These are phyloP conservation scores for Dothideomycetes sp. DNA, from an alignment of 2,329 filamentous ascomycete genomes.

Conservation along the genomic window DNA sequence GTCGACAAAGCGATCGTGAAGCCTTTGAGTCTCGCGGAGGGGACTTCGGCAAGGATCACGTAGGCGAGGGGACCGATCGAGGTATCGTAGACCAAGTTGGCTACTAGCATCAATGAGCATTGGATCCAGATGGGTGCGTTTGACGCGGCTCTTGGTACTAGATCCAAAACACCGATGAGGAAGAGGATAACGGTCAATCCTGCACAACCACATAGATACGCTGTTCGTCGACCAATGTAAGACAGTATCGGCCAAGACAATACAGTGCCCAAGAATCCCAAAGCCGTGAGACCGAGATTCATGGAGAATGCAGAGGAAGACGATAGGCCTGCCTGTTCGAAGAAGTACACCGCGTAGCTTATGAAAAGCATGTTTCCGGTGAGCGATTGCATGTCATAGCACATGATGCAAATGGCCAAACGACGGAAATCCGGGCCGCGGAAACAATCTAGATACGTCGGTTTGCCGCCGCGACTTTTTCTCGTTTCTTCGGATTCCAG, in stretches of 20 bases:
- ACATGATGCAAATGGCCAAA: slow-evolving; percentile 35
- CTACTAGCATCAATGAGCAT: slow-evolving; percentile 22
- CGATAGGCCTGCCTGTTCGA: slow-evolving; percentile 34
- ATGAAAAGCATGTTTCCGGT: slow-evolving; percentile 33
- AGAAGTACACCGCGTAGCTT: slow-evolving; percentile 41
- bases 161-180: slow-evolving; percentile 31
- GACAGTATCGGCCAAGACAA: slow-evolving; percentile 34
- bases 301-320: slow-evolving; percentile 33
- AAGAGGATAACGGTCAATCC: slow-evolving; percentile 23
- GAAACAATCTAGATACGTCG: slow-evolving; percentile 32
- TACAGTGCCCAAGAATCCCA: slow-evolving; percentile 35
- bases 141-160: slow-evolving; percentile 28
- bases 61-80: slow-evolving; percentile 17
- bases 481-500: not conserved
- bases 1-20: slow-evolving; percentile 15
- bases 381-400: slow-evolving; percentile 36
- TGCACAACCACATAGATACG: slow-evolving; percentile 29
- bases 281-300: slow-evolving; percentile 29
- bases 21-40: slow-evolving; percentile 12
- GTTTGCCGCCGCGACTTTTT: not conserved
- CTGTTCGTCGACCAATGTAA: slow-evolving; percentile 30
- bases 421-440: slow-evolving; percentile 33
- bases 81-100: slow-evolving; percentile 11
- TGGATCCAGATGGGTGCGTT: slow-evolving; percentile 27
- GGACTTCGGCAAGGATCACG: slow-evolving; percentile 14